phyloP scores from a whole-genome alignment of 805 yeast species.

The Schizosaccharomyces osmophilus region DNA sequence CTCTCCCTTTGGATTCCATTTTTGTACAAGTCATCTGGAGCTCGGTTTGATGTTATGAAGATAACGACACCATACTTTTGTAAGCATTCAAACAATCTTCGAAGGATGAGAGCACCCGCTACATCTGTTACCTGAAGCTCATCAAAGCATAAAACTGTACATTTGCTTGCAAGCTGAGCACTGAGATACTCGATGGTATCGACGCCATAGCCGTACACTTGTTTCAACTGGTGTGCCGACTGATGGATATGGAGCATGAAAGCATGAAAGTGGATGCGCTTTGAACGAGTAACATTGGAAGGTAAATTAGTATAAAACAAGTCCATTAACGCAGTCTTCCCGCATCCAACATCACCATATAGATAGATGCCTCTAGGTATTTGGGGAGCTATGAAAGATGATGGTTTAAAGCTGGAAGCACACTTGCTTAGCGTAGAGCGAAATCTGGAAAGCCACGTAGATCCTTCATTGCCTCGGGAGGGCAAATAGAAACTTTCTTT shows the following conservation, averaged over 20 bases:
- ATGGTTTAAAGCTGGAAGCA: background rate
- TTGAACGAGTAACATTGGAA: slow-evolving; percentile 52
- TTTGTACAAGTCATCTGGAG: slow-evolving; percentile 77
- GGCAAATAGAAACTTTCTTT: background rate
- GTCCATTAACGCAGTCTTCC: slow-evolving; percentile 96
- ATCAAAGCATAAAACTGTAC: slow-evolving; percentile 75
- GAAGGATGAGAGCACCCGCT: slow-evolving; percentile 89
- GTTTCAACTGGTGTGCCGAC: slow-evolving; percentile 50
- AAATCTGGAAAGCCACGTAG: background rate
- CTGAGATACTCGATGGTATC: slow-evolving; percentile 74
- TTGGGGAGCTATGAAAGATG: background rate
- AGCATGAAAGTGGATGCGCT: slow-evolving; percentile 79
- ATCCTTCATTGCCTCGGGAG: too few relatives aligned
- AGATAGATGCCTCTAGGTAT: slow-evolving; percentile 68
- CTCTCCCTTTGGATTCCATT: slow-evolving; percentile 85
- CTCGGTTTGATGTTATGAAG: slow-evolving; percentile 85
- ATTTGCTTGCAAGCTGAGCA: slow-evolving; percentile 48
- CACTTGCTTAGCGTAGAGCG: background rate
- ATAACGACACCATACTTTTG: slow-evolving; percentile 55
- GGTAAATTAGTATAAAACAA: slow-evolving; percentile 56
- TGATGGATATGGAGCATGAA: slow-evolving; percentile 89
- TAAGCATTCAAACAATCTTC: slow-evolving; percentile 42
- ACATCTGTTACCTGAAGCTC: slow-evolving; percentile 96
- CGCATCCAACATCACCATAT: slow-evolving; percentile 96
- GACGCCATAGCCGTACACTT: slow-evolving; percentile 39